A percentile compares a stretch with the other conserved stretches of the same genome.
phyloP scores from a whole-genome alignment of 257 asterid genomes.

The Salvia miltiorrhiza region DNA sequence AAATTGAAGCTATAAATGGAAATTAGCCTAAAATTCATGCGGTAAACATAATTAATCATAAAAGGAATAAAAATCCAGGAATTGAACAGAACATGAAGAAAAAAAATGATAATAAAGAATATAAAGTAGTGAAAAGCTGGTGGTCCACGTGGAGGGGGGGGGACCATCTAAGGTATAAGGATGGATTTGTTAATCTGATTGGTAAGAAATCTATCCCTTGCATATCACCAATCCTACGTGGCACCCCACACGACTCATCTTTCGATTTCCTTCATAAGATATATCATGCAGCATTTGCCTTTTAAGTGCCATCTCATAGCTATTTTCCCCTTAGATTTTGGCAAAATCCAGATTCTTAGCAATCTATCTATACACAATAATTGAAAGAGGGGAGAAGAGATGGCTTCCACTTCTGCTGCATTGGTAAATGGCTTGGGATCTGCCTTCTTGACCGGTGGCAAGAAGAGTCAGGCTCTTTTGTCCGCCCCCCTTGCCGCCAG shows the following conservation, averaged over 20 bases:
- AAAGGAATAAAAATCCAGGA: too few species aligned
- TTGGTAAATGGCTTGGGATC: constrained; percentile 58
- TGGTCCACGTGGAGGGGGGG: constrained; percentile 27
- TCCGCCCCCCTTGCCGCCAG: constrained; percentile 47
- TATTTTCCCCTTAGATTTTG: neutral
- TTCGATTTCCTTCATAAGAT: constrained; percentile 27
- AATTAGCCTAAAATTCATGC: too few species aligned
- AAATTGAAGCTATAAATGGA: too few species aligned
- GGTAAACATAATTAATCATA: too few species aligned
- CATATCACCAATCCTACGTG: constrained; percentile 57
- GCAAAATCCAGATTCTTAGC: neutral
- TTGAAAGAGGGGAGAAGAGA: constrained; percentile 5
- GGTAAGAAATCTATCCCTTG: constrained; percentile 36
- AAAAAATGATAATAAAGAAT: neutral
- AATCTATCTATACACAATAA: too few species aligned
- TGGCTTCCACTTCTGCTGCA: constrained; percentile 96
- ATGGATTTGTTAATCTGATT: constrained; percentile 24
- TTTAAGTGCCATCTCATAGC: constrained; percentile 13
- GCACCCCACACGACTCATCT: constrained; percentile 32
- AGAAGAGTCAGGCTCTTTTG: constrained; percentile 55
- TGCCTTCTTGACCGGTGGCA: constrained; percentile 72
- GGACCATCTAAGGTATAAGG: constrained; percentile 18
- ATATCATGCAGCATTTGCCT: neutral
- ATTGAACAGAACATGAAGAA: too few species aligned
- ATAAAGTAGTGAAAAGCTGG: neutral